Percentiles rank a stretch among this genome's conserved stretches.
These are phyloP conservation scores for Babesia bovis DNA, from an alignment of 169 alveolate species.

Conservation along the genomic window DNA sequence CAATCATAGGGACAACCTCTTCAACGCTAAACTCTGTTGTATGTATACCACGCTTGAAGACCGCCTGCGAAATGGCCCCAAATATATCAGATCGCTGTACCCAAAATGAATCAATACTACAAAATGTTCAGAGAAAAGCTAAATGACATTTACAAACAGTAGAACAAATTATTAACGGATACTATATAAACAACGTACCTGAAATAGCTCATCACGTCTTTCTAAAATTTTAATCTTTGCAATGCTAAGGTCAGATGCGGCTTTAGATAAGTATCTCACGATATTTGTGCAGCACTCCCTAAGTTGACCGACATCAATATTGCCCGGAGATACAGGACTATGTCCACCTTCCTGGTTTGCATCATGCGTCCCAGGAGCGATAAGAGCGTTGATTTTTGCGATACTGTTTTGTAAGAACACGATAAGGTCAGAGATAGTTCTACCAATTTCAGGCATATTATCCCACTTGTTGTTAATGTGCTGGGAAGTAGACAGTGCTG, in stretches of 20 bases:
- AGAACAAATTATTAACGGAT: background rate
- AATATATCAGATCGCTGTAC: slow-evolving; percentile 51
- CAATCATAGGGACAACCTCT: slow-evolving; percentile 51
- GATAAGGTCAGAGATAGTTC: slow-evolving; percentile 15
- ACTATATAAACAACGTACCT: slow-evolving; percentile 16
- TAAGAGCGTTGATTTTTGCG: slow-evolving; percentile 20
- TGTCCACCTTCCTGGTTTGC: background rate
- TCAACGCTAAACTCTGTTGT: slow-evolving; percentile 15
- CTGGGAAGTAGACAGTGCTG: slow-evolving; percentile 1
- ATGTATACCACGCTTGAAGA: slow-evolving; percentile 42
- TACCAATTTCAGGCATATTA: background rate
- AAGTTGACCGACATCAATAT: background rate
- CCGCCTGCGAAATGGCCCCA: slow-evolving; percentile 20
- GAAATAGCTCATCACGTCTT: slow-evolving; percentile 30
- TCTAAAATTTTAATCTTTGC: slow-evolving; percentile 51
- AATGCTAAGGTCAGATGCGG: slow-evolving; percentile 45
- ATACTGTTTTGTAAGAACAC: slow-evolving; percentile 13
- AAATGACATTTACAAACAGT: background rate
- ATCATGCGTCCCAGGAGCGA: background rate
- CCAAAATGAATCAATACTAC: too few relatives aligned
- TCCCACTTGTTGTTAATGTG: slow-evolving; percentile 35
- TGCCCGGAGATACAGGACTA: background rate
- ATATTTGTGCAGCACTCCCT: slow-evolving; percentile 22
- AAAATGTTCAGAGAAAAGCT: background rate
- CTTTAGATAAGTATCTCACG: slow-evolving; percentile 25